Conservation (phyloP, 169 alveolate species). For the Plasmodium coatneyi region DNA sequence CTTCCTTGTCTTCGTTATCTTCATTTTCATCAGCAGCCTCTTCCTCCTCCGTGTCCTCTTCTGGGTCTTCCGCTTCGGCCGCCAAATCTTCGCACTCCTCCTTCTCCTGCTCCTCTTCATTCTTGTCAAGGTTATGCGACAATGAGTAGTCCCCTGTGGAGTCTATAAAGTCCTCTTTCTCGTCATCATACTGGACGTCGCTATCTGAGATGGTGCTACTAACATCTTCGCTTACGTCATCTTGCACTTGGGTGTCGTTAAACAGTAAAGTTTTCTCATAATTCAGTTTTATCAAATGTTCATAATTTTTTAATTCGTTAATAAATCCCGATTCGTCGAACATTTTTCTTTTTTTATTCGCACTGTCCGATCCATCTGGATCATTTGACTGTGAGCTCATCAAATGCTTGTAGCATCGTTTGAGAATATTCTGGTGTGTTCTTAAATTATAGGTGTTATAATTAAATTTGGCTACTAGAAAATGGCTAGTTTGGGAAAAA, state of each 20-base stretch:
- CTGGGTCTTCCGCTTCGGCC: constrained; percentile 28
- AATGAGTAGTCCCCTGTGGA: constrained; percentile 9
- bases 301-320: constrained; percentile 39
- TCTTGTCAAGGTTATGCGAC: constrained; percentile 23
- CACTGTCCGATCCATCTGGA: neutral
- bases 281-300: constrained; percentile 44
- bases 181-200: constrained; percentile 22
- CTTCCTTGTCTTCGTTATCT: constrained; percentile 9
- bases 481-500: constrained; percentile 74
- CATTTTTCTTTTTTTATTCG: constrained; percentile 55
- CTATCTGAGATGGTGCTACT: constrained; percentile 63
- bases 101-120: constrained; percentile 14
- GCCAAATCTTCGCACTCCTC: constrained; percentile 14
- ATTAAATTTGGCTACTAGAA: constrained; percentile 73
- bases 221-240: constrained; percentile 39
- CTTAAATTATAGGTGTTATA: constrained; percentile 54
- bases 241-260: constrained; percentile 51
- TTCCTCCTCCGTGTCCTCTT: constrained; percentile 22
- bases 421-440: constrained; percentile 48
- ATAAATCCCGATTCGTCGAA: constrained; percentile 20
- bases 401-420: constrained; percentile 63
- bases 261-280: constrained; percentile 60
- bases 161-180: constrained; percentile 17
- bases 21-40: constrained; percentile 5
- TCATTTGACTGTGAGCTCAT: neutral